Conservation (phyloP, 192 early-diverging fungal genomes). For the Backusella morwellensis region DNA sequence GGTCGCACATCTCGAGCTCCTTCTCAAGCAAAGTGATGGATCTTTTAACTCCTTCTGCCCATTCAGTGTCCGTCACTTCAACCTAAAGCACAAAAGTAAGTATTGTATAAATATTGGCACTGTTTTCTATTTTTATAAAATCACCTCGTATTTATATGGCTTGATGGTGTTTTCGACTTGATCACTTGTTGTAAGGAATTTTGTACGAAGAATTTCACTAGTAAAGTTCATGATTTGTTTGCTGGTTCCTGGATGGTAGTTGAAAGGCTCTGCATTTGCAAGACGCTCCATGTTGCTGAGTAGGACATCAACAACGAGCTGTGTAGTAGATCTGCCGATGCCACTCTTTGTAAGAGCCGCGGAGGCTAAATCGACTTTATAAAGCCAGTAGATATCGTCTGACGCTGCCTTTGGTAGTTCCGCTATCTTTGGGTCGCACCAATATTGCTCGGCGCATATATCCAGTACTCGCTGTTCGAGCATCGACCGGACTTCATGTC, state of each 20-base stretch:
- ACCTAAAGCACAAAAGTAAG: slow-evolving; percentile 42
- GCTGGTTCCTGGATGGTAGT: slow-evolving; percentile 80
- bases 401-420: slow-evolving; percentile 62
- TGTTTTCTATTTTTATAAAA: background rate
- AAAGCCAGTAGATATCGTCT: slow-evolving; percentile 78
- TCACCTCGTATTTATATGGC: slow-evolving; percentile 92
- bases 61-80: slow-evolving; percentile 88
- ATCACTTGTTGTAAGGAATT: slow-evolving; percentile 88
- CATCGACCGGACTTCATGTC: slow-evolving; percentile 88
- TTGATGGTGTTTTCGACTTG: slow-evolving; percentile 99
- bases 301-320: slow-evolving; percentile 88
- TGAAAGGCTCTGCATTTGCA: slow-evolving; percentile 81
- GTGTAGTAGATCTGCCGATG: slow-evolving; percentile 87
- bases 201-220: slow-evolving; percentile 80
- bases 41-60: slow-evolving; percentile 86
- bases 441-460: slow-evolving; percentile 91
- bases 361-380: slow-evolving; percentile 78
- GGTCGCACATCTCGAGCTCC: slow-evolving; percentile 76
- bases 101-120: background rate
- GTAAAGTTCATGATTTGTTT: slow-evolving; percentile 79
- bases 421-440: slow-evolving; percentile 72
- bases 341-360: slow-evolving; percentile 93
- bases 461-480: slow-evolving; percentile 88
- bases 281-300: slow-evolving; percentile 79
- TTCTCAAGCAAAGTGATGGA: slow-evolving; percentile 73